phyloP scores from a whole-genome alignment of 768 basidiomycete genomes.

The Lactarius pseudohatsudake region DNA sequence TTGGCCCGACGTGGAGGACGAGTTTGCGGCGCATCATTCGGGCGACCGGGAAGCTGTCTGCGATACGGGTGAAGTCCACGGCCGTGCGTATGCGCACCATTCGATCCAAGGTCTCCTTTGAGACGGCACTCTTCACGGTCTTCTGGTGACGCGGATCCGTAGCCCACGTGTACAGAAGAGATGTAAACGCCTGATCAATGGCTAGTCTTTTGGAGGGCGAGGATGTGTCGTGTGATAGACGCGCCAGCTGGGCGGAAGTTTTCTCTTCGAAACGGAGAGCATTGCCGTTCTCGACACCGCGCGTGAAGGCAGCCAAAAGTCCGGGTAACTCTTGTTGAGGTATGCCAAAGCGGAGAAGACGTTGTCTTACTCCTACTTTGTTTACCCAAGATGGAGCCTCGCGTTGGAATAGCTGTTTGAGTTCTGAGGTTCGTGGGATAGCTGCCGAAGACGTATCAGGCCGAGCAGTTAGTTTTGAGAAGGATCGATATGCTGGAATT shows the following conservation, averaged over 20 bases:
- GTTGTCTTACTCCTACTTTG: constrained; percentile 35
- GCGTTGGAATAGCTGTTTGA: constrained; percentile 16
- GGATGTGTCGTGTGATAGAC: constrained; percentile 43
- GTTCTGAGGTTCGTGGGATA: background rate
- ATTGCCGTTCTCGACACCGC: constrained; percentile 36
- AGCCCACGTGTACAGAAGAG: constrained; percentile 59
- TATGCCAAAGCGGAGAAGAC: constrained; percentile 53
- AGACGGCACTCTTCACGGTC: constrained; percentile 3
- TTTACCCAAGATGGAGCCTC: constrained; percentile 20
- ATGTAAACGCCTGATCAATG: constrained; percentile 52
- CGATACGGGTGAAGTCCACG: constrained; percentile 40
- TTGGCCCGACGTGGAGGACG: constrained; percentile 96
- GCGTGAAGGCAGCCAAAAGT: constrained; percentile 46
- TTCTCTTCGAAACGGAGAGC: constrained; percentile 34
- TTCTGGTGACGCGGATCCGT: constrained; percentile 34
- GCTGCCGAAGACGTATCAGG: background rate
- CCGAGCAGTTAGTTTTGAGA: background rate
- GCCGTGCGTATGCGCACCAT: constrained; percentile 39
- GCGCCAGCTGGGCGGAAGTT: constrained; percentile 41
- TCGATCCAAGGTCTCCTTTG: constrained; percentile 31
- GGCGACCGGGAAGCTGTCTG: constrained; percentile 50
- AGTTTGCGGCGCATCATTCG: constrained; percentile 69
- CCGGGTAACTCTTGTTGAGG: constrained; percentile 39
- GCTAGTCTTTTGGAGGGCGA: constrained; percentile 33
- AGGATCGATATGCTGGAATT: background rate